A percentile compares a stretch with the other conserved stretches of the same genome.
These are phyloP conservation scores for Murraya paniculata DNA, from an alignment of 345 rosid genomes.

Conservation along the genomic window DNA sequence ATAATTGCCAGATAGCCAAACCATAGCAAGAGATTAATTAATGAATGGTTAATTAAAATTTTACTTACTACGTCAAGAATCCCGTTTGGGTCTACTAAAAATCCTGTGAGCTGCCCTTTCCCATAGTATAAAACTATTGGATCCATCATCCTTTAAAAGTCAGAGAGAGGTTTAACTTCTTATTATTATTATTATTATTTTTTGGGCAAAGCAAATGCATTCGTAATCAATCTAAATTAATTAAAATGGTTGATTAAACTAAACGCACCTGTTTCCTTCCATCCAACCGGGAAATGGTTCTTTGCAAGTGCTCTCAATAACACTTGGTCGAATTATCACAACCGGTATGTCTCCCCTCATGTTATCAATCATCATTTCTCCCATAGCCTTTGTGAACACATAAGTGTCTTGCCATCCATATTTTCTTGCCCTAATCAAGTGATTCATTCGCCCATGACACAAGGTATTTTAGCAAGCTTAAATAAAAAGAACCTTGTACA, in stretches of 20 bases:
- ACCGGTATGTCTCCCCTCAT: slow-evolving; percentile 80
- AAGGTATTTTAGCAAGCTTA: neutral
- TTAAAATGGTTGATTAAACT: neutral
- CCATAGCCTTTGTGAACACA: slow-evolving; percentile 97
- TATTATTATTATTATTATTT: too few relatives aligned
- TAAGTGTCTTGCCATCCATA: slow-evolving; percentile 96
- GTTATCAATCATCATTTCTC: slow-evolving; percentile 84
- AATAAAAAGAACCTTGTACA: too few relatives aligned
- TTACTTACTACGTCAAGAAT: slow-evolving; percentile 80
- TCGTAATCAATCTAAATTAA: neutral
- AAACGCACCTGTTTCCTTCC: slow-evolving; percentile 84
- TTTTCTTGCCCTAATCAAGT: slow-evolving; percentile 60
- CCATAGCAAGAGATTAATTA: neutral
- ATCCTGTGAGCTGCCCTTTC: slow-evolving; percentile 89
- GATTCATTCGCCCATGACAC: neutral
- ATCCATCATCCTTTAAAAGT: slow-evolving; percentile 85
- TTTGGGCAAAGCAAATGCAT: neutral
- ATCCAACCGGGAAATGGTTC: slow-evolving; percentile 99
- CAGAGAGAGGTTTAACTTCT: neutral
- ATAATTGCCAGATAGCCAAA: neutral
- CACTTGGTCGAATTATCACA: slow-evolving; percentile 79
- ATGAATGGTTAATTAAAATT: neutral
- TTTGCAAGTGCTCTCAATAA: slow-evolving; percentile 80
- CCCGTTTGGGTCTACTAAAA: slow-evolving; percentile 81
- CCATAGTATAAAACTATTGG: slow-evolving; percentile 87